Evolutionary conservation across 306 rosid species (phyloP).

Genomic region (Casuarina cunninghamiana): DNA sequence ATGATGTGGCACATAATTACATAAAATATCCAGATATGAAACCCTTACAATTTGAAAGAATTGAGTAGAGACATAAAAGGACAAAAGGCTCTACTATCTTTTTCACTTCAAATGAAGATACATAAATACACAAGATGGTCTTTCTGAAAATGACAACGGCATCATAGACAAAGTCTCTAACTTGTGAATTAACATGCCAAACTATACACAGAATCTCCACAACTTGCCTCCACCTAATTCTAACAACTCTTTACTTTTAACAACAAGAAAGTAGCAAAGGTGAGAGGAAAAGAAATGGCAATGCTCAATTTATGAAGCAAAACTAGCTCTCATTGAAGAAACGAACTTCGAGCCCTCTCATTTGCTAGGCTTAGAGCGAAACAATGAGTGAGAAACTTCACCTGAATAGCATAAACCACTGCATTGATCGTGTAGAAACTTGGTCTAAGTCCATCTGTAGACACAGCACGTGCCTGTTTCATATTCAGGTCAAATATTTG

Average conservation of each 20-base stretch:
- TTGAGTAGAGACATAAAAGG: background rate
- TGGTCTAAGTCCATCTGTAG: slow-evolving; percentile 94
- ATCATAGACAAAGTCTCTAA: background rate
- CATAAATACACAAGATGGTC: background rate
- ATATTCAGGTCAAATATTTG: slow-evolving; percentile 7
- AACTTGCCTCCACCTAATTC: background rate
- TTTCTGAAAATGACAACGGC: background rate
- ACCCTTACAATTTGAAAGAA: background rate
- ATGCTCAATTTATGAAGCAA: slow-evolving; percentile 11
- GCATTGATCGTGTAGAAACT: slow-evolving; percentile 80
- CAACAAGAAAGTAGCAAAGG: slow-evolving; percentile 3
- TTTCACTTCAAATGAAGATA: background rate
- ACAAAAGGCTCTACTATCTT: background rate
- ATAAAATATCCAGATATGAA: background rate
- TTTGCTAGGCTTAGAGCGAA: slow-evolving; percentile 11
- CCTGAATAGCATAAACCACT: slow-evolving; percentile 90
- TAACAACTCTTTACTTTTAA: background rate
- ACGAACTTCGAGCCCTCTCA: slow-evolving; percentile 21
- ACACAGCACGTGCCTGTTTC: slow-evolving; percentile 89
- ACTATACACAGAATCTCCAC: background rate
- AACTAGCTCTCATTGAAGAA: slow-evolving; percentile 23
- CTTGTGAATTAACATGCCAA: background rate
- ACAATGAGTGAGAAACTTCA: slow-evolving; percentile 42
- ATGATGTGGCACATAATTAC: background rate
- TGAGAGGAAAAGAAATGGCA: background rate